Conservation (phyloP, 1,284 basidiomycete species). For the Microbotryomycetes sp. region DNA sequence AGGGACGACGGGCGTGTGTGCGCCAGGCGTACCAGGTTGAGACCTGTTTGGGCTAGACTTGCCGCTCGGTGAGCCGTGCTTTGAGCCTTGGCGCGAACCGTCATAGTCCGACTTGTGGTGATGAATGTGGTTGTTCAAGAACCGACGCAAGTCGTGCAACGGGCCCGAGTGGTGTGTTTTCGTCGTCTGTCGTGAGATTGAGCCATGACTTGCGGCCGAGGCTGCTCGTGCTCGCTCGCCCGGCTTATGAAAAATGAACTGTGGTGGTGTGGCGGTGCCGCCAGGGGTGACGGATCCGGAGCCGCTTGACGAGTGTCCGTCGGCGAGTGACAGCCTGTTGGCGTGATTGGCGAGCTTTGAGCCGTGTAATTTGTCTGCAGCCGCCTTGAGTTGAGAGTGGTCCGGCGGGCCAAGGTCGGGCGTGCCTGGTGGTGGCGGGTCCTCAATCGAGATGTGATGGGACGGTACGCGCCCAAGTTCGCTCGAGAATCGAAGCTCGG, state of each 20-base stretch:
- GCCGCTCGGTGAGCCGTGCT: slow-evolving; percentile 16
- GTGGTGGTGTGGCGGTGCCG: slow-evolving; percentile 34
- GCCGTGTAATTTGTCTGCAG: slow-evolving; percentile 21
- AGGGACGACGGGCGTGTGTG: slow-evolving; percentile 33
- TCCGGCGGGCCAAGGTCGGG: slow-evolving; percentile 23
- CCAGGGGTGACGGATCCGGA: slow-evolving; percentile 28
- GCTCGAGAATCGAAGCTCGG: slow-evolving; percentile 17
- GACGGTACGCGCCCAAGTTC: slow-evolving; percentile 26
- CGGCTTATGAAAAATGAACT: slow-evolving; percentile 36
- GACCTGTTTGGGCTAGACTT: slow-evolving; percentile 24
- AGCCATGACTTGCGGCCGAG: background rate
- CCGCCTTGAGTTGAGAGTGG: slow-evolving; percentile 17
- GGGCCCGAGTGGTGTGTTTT: slow-evolving; percentile 51
- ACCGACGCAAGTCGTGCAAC: slow-evolving; percentile 81
- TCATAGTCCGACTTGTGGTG: slow-evolving; percentile 44
- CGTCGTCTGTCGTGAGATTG: slow-evolving; percentile 37
- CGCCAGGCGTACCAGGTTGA: slow-evolving; percentile 23
- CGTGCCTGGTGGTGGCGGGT: slow-evolving; percentile 1
- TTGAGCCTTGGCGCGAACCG: slow-evolving; percentile 29
- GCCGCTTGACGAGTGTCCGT: background rate
- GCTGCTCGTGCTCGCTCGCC: slow-evolving; percentile 25
- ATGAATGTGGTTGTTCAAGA: slow-evolving; percentile 79
- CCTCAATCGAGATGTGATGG: slow-evolving; percentile 27
- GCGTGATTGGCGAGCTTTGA: background rate
- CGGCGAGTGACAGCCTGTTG: background rate